phyloP scores from a whole-genome alignment of 768 basidiomycete genomes.

The Lactarius deliciosus region DNA sequence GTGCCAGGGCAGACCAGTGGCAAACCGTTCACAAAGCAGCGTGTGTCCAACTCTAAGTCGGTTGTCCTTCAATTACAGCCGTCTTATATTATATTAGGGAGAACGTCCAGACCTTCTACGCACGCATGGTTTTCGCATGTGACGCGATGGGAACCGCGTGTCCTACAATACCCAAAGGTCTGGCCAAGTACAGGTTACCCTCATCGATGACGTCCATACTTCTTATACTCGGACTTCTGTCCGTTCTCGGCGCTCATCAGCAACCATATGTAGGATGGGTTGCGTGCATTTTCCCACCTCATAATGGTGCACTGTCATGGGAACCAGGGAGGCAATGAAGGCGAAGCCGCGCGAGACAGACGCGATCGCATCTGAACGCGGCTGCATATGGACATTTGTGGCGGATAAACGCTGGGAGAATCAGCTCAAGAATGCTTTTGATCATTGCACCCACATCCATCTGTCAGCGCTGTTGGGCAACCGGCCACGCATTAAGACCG shows the following conservation, averaged over 20 bases:
- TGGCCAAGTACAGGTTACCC: neutral
- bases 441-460: neutral
- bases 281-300: neutral
- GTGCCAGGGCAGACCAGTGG: too few relatives aligned
- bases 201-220: too few relatives aligned
- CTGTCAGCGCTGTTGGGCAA: neutral
- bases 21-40: neutral
- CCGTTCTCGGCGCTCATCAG: neutral
- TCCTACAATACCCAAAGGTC: neutral
- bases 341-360: neutral
- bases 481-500: constrained; percentile 3
- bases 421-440: neutral
- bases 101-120: neutral
- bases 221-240: neutral
- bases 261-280: neutral
- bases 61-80: too few relatives aligned
- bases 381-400: neutral
- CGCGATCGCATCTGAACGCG: neutral
- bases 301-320: constrained; percentile 3
- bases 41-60: neutral
- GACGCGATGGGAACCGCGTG: neutral
- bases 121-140: neutral
- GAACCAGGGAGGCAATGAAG: neutral
- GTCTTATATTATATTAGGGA: too few relatives aligned
- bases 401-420: neutral